Percentiles rank a stretch among this genome's conserved stretches.
Evolutionary conservation across 2,329 filamentous ascomycete genomes (phyloP).

Genomic region (Pseudogymnoascus verrucosus): DNA sequence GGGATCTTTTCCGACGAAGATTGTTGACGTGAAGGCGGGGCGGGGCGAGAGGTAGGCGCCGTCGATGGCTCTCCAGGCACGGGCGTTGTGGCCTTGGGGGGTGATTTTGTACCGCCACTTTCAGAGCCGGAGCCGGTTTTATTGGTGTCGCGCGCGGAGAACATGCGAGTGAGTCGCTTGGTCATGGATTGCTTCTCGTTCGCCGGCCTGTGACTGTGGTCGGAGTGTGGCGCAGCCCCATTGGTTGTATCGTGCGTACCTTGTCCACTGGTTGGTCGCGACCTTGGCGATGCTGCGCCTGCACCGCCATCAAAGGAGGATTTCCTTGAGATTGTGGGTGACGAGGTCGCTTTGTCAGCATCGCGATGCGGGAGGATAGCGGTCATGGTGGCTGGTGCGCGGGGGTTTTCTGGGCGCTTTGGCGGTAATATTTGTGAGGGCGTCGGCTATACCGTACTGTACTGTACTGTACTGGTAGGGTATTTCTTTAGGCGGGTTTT

Average conservation of each 20-base stretch:
- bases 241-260: background rate
- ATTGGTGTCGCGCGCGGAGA: conserved; percentile 47
- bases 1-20: conserved; percentile 14
- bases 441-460: background rate
- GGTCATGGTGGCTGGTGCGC: background rate
- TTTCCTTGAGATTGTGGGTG: background rate
- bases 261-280: background rate
- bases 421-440: background rate
- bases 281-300: background rate
- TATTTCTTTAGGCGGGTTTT: background rate
- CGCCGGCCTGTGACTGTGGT: conserved; percentile 20
- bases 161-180: conserved; percentile 57
- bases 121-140: conserved; percentile 29
- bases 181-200: conserved; percentile 53
- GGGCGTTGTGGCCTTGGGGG: conserved; percentile 28
- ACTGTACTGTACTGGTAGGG: too few relatives aligned
- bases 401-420: background rate
- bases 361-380: background rate
- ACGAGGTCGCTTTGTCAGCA: background rate
- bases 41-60: conserved; percentile 20
- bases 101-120: conserved; percentile 15
- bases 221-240: conserved; percentile 23
- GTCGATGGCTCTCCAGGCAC: conserved; percentile 1
- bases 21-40: conserved; percentile 26
- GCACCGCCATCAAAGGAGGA: background rate